Evolutionary conservation across 768 basidiomycete species (phyloP).

Genomic region (Russula sp.): DNA sequence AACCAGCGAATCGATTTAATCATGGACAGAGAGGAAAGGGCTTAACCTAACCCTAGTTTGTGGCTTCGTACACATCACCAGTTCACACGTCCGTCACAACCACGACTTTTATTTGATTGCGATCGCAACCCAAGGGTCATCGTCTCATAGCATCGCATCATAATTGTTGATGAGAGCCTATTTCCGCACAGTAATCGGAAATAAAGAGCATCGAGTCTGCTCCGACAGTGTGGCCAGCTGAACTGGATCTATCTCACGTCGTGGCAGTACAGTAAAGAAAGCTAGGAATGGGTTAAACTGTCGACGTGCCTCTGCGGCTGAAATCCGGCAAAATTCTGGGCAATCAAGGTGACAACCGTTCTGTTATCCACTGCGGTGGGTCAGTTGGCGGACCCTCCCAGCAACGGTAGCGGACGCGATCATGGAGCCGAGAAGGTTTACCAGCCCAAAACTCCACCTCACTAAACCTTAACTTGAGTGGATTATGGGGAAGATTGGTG

Average conservation of each 20-base stretch:
- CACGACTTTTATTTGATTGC: neutral
- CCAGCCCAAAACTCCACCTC: slow-evolving; percentile 99
- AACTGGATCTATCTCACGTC: neutral
- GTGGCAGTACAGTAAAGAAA: neutral
- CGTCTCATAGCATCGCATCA: neutral
- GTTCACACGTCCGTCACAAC: neutral
- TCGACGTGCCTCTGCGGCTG: neutral
- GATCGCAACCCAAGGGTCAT: neutral
- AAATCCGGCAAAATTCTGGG: neutral
- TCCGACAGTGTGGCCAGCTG: neutral
- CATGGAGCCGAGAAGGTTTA: slow-evolving; percentile 90
- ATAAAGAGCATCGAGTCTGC: neutral
- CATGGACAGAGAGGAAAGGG: slow-evolving; percentile 1
- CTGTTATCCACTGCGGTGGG: slow-evolving; percentile 66
- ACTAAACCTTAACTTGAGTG: slow-evolving; percentile 42
- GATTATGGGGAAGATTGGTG: slow-evolving; percentile 8
- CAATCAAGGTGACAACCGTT: slow-evolving; percentile 62
- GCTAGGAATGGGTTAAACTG: neutral
- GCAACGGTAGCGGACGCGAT: slow-evolving; percentile 78
- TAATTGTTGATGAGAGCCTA: neutral
- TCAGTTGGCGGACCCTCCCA: slow-evolving; percentile 47
- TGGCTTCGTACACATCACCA: neutral
- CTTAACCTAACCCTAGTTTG: slow-evolving; percentile 14
- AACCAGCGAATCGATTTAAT: slow-evolving; percentile 8
- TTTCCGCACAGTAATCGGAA: neutral